Percentiles rank a stretch among this genome's conserved stretches.
Conservation (phyloP, 106 monocot genomes). For the Xerophyta viscosa region DNA sequence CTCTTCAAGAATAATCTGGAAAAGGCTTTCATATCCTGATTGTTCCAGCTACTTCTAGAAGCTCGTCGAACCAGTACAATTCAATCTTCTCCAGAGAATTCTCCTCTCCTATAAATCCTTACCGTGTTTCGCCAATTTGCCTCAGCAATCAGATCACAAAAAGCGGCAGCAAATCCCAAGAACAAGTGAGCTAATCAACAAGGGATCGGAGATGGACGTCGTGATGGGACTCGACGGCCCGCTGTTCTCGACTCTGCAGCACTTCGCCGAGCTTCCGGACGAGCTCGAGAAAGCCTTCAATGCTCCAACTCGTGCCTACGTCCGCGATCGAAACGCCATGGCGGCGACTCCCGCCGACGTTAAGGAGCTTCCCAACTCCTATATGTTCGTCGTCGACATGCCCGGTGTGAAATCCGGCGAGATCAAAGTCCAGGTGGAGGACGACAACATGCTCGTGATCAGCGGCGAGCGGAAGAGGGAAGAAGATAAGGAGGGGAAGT, state of each 20-base stretch:
- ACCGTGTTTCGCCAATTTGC: too few species aligned
- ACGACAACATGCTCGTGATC: slow-evolving; percentile 4
- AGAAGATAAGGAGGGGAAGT: slow-evolving; percentile 33
- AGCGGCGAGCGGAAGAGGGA: slow-evolving; percentile 14
- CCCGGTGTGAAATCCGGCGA: slow-evolving; percentile 42
- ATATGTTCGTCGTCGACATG: slow-evolving; percentile 53
- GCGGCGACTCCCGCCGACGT: slow-evolving; percentile 60
- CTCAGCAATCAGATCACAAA: too few species aligned
- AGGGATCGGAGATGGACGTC: neutral
- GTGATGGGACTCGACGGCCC: neutral
- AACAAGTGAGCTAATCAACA: too few species aligned
- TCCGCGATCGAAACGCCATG: slow-evolving; percentile 58
- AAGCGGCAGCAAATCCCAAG: too few species aligned
- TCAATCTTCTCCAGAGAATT: too few species aligned
- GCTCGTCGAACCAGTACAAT: too few species aligned
- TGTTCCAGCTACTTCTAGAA: too few species aligned
- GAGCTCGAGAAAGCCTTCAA: slow-evolving; percentile 44
- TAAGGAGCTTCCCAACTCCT: slow-evolving; percentile 34
- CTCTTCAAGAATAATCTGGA: too few species aligned
- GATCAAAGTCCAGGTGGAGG: slow-evolving; percentile 24
- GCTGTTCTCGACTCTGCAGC: slow-evolving; percentile 12
- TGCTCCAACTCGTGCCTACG: slow-evolving; percentile 41
- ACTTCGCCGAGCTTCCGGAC: slow-evolving; percentile 17
- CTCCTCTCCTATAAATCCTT: too few species aligned
- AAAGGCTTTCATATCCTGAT: too few species aligned